phyloP scores from a whole-genome alignment of 2,329 filamentous ascomycete species.

The Penicillium rolfsii region DNA sequence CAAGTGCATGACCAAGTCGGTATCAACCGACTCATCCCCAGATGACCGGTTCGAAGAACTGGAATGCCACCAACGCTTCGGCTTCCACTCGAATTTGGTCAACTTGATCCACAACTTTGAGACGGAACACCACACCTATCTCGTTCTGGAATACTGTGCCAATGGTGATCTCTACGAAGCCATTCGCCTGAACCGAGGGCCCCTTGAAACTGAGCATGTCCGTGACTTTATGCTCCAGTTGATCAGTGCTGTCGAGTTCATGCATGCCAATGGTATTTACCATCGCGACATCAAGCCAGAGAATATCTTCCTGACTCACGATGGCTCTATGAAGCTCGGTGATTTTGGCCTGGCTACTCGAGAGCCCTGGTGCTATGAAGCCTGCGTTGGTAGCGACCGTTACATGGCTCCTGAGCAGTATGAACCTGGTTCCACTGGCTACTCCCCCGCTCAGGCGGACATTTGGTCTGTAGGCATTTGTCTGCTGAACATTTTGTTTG shows the following conservation, averaged over 20 bases:
- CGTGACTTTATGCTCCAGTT: constrained; percentile 97
- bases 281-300: constrained; percentile 99
- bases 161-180: constrained; percentile 97
- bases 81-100: constrained; percentile 86
- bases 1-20: constrained; percentile 91
- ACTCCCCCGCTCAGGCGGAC: constrained; percentile 90
- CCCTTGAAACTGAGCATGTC: constrained; percentile 92
- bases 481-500: constrained; percentile 93
- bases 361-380: constrained; percentile 87
- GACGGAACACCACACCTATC: constrained; percentile 83
- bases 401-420: constrained; percentile 99
- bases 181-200: constrained; percentile 84
- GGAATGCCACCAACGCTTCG: constrained; percentile 77
- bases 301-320: constrained; percentile 92
- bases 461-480: constrained; percentile 98
- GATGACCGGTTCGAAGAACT: constrained; percentile 70
- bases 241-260: constrained; percentile 83
- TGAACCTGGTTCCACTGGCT: constrained; percentile 82
- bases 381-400: constrained; percentile 92
- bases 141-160: constrained; percentile 93
- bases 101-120: constrained; percentile 90
- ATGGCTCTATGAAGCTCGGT: constrained; percentile 90
- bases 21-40: constrained; percentile 62
- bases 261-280: constrained; percentile 88
- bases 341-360: constrained; percentile 93